Evolutionary conservation across 1,284 basidiomycete genomes (phyloP), one percentile per base, ranked within the genome.

Genomic region (Trichosporon sp.): DNA sequence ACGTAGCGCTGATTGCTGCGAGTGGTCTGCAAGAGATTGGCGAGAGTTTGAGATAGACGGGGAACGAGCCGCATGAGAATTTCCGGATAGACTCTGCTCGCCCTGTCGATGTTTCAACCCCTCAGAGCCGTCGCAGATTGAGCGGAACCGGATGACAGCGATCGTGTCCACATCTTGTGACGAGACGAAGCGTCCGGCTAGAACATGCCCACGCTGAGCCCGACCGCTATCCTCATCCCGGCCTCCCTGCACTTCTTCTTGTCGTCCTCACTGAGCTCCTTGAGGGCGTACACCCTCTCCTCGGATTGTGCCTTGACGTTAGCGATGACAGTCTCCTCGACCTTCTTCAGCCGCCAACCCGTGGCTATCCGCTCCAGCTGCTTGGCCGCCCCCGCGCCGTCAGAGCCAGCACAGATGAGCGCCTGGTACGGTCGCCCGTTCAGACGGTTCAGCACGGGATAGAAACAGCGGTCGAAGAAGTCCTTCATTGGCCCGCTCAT

Each of bases 401-500:
- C 73, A 21, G 59, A 65, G 4, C 73, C 73, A 3, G 71, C 73
- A 14, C 73, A 74, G 66, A 74, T 71, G 31, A 74, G 40, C n/a
- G 51, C 61, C 7, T 69, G 71, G 66, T 74, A 74, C 19, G 73
- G 40, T 7, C 73, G 71, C 35, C 73, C 73, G 38, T 74, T 74
- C 1, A 68, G 38, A 14, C 65, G 40, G 11, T 68, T 67, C 1
- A 74, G 69, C 7, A 67, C 69, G 63, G 69, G 65, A 35, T 74
- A 74, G 69, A 54, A 74, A 14, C 46, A 40, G 5, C 73, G 65
- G 66, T 74, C 73, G 32, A 72, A 69, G 16, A 74, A 69, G 56
- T 72, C 73, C 54, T 74, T 74, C 68, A 74, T 69, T 6, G 69
- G 38, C 19, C 73, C 73, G 8, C 68, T 68, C 61, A 74, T 61